Evolutionary conservation across 805 yeast species (phyloP), one percentile per base, ranked within the genome.

Genomic region (Zygosaccharomyces rouxii): DNA sequence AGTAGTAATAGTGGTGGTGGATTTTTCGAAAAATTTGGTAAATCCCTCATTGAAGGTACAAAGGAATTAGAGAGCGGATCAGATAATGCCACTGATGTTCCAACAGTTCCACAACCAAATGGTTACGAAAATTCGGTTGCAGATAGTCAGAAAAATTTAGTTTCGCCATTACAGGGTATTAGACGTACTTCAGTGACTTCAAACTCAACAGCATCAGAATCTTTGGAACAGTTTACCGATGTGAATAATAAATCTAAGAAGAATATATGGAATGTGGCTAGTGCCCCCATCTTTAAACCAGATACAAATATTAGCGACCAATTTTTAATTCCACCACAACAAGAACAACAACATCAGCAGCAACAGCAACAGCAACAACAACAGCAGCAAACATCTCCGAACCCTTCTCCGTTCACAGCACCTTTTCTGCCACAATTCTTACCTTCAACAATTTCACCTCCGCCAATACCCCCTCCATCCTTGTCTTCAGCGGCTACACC

Each of bases 1-100:
- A 18, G 38, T 9, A 37, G 33, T 33, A 38, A 35, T 26, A 45
- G 48, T 29, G 51, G 47, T 18, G 61, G 59, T 30, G 64, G 68
- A 5, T 65, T 67, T 42, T 67, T 66, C 42, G 69, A 67, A 45
- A 56, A 56, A 39, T 62, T 67, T 45, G 71, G 71, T 35, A 61
- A 60, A 47, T 54, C 68, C 14, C 46, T 67, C 30, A 63, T 66
- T 22, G 70, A 66, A 44, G 69, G 69, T 16, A 67, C 71, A 1
- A 55, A 61, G 25, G 71, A 67, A 54, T 53, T 67, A 25, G 71
- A 59, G 45, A 44, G 29, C 21, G 23, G 23, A 6, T 41, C 46
- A 19, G 37, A 23, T 18, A 33, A 46, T 6, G 22, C n/a, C 9
- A 16, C 22, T 16, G 35, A 33, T 33, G 19, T 14, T 33, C 14